These are phyloP conservation scores for Gossypium davidsonii DNA, from an alignment of 441 rosid genomes.

Conservation along the genomic window DNA sequence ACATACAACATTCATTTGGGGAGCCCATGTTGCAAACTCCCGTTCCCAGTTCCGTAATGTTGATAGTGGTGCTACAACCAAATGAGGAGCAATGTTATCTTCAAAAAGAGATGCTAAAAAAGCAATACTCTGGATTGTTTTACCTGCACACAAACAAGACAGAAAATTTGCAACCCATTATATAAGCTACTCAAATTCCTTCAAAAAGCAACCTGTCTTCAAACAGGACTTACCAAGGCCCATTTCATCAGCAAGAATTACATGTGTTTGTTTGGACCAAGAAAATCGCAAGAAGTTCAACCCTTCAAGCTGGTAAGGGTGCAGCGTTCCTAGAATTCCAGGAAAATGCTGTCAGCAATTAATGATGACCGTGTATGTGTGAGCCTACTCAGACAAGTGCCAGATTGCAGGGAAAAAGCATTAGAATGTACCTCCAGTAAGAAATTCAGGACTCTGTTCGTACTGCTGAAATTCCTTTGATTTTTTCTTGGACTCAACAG, in stretches of 20 bases:
- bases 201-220: neutral
- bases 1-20: constrained; percentile 96
- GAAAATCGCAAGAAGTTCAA: constrained; percentile 92
- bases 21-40: constrained; percentile 97
- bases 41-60: constrained; percentile 97
- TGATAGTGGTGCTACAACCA: constrained; percentile 98
- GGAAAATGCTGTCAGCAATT: constrained; percentile 19
- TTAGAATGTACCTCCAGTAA: constrained; percentile 64
- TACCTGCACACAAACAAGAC: constrained; percentile 49
- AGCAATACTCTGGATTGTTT: constrained; percentile 98
- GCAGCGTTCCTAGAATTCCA: constrained; percentile 70
- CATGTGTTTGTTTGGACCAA: constrained; percentile 96
- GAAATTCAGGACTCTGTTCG: constrained; percentile 85
- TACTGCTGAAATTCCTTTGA: constrained; percentile 76
- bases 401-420: neutral
- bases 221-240: constrained; percentile 68
- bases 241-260: constrained; percentile 99
- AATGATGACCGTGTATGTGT: constrained; percentile 16
- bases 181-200: neutral
- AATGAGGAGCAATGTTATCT: constrained; percentile 60
- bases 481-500: constrained; percentile 50
- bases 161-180: neutral
- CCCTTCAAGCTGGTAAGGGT: constrained; percentile 98
- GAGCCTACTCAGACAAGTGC: constrained; percentile 3
- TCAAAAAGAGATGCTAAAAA: constrained; percentile 87